These are phyloP conservation scores for Paramyrothecium sp. DNA, from an alignment of 2,329 filamentous ascomycete species.

Conservation along the genomic window DNA sequence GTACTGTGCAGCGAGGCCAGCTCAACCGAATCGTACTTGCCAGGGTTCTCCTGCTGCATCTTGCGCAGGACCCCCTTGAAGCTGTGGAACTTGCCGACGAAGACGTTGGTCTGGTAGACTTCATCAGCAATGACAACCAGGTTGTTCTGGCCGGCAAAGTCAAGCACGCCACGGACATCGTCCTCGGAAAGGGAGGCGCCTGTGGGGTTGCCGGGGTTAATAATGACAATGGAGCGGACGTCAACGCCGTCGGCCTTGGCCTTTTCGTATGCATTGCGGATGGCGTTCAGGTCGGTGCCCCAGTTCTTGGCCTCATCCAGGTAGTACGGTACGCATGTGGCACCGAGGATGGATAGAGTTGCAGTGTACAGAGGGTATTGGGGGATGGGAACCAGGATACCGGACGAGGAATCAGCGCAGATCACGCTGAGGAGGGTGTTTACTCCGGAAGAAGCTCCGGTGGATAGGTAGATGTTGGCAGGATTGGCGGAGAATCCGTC, in stretches of 20 bases:
- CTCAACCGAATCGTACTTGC: conserved; percentile 81
- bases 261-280: conserved; percentile 70
- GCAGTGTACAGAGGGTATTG: conserved; percentile 98
- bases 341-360: conserved; percentile 81
- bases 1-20: conserved; percentile 89
- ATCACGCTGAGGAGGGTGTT: conserved; percentile 91
- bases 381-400: conserved; percentile 90
- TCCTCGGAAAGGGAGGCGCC: conserved; percentile 78
- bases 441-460: conserved; percentile 89
- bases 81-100: conserved; percentile 88
- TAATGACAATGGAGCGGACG: conserved; percentile 90
- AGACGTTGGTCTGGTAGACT: conserved; percentile 99
- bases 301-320: conserved; percentile 84
- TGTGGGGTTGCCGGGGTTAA: conserved; percentile 98
- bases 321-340: conserved; percentile 87
- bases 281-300: conserved; percentile 82
- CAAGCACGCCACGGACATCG: conserved; percentile 81
- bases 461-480: conserved; percentile 84
- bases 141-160: conserved; percentile 80
- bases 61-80: conserved; percentile 88
- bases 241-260: conserved; percentile 78
- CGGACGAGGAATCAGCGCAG: conserved; percentile 72
- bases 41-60: conserved; percentile 72
- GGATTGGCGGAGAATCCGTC: conserved; percentile 85
- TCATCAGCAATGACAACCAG: conserved; percentile 93